These are phyloP conservation scores for Saturnispora sanitii DNA, from an alignment of 805 yeast species.

Conservation along the genomic window DNA sequence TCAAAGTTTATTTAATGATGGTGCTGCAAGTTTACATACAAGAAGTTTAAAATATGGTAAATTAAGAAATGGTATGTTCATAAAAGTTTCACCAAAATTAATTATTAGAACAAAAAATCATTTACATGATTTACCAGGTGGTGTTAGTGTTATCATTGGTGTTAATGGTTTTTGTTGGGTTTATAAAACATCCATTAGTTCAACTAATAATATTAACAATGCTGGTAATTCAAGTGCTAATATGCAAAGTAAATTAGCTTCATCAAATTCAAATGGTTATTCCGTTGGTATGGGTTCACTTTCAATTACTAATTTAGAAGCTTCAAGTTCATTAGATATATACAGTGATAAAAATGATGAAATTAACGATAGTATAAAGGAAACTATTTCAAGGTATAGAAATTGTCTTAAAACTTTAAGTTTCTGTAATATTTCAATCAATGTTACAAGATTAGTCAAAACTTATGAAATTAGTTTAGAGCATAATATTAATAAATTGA, in stretches of 20 bases:
- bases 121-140: constrained; percentile 86
- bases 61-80: constrained; percentile 79
- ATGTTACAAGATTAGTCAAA: constrained; percentile 64
- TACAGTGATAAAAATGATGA: constrained; percentile 81
- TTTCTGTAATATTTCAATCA: constrained; percentile 78
- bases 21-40: constrained; percentile 89
- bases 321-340: constrained; percentile 83
- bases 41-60: constrained; percentile 94
- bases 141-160: constrained; percentile 81
- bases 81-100: constrained; percentile 72
- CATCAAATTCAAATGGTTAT: constrained; percentile 28
- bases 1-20: constrained; percentile 80
- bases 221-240: constrained; percentile 9
- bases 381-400: constrained; percentile 73
- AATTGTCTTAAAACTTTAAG: constrained; percentile 77
- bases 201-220: constrained; percentile 10
- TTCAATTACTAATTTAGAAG: constrained; percentile 79
- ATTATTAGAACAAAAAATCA: constrained; percentile 82
- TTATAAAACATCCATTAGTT: constrained; percentile 44
- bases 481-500: constrained; percentile 58
- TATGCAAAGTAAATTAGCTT: constrained; percentile 32
- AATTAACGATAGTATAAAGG: constrained; percentile 52
- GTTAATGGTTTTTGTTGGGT: constrained; percentile 95
- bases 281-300: constrained; percentile 50
- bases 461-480: constrained; percentile 89